Evolutionary conservation across 768 basidiomycete genomes (phyloP), one percentile per base, ranked within the genome.

Genomic region (Boletus subcaerulescens): DNA sequence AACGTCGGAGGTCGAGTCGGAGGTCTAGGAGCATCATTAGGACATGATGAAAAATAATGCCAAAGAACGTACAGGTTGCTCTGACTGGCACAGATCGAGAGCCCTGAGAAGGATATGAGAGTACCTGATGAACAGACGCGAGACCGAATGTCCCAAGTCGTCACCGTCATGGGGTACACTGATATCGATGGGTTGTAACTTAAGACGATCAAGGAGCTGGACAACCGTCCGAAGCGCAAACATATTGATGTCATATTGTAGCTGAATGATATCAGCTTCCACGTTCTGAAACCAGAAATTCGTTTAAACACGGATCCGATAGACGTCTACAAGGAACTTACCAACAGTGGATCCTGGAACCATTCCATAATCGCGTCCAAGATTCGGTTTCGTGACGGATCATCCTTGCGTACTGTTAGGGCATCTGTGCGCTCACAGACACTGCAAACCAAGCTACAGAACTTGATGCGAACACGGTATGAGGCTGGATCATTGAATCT

Each of bases 341-440:
- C 89, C 54, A 65, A 60, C 15, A 73, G 53, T 9, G 79, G 74
- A 48, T 82, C 78, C 57, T 80, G 77, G 40, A 90, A 82, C 93
- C 93, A 96, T 42, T 87, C 84, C 65, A 87, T 76, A n/a, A 95
- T 74, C 32, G 81, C 78, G 55, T 94, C 90, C 24, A 93, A 75
- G 38, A 93, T 80, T 36, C 78, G 76, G 66, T 91, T 87, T 13
- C 91, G 82, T 14, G 83, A 76, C 50, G 73, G 70, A 56, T 77
- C 82, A 61, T 90, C 88, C 67, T 86, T 89, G 15, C 85, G 85
- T 59, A 88, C 67, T 22, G 79, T 78, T 20, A 91, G 67, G 8
- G 77, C 75, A 52, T 87, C 86, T 4, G 77, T 74, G 22, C 85
- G 82, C 39, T 79, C 77, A 61, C 87, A 84, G 15, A 87, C 77